Base-by-base conservation (phyloP, 2,329 filamentous ascomycete species). In the Cordyceps cateniannulata region DNA sequence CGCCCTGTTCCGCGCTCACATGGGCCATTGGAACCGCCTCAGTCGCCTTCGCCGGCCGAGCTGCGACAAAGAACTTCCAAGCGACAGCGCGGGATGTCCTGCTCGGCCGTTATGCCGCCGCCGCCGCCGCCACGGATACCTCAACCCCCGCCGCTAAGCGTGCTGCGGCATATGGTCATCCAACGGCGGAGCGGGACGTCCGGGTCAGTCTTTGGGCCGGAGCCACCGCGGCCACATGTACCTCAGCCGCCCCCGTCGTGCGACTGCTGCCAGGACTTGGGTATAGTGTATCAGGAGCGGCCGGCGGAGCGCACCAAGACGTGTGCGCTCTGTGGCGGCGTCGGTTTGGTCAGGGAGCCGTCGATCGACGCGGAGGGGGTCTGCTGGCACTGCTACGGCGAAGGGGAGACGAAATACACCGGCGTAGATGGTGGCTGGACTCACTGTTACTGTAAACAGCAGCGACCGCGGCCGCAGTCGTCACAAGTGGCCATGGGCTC, bases 331-430 rank as follows among this genome's bases (percentile, higher is more conserved):
- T 59, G 57, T 48, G 3, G 2, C 14, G 57, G 57, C 5, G 10
- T 3, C 12, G 38, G 35, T 14, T 3, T 18, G 2, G 9, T 59
- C 10, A 42, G 8, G 20, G 8, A 25, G 18, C 5, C 6, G 9
- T 5, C 24, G 24, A 2, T 3, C 2, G 5, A 18, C 3, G 35
- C 18, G 5, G 38, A 45, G 22, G 32, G 24, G 1, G 6, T 12
- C 10, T 59, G 57, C 24, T 52, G 38, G 38, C 16, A 59, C 49
- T 59, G 57, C 40, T n/a, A 47, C 49, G 57, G 57, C n/a, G 35
- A 40, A 25, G 57, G 57, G 8, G 47, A 52, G 40, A 59, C 48
- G 27, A 52, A 10, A 1, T 52, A 35, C 16, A 38, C 2, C 6
- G 5, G 18, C 25, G 16, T 20, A 7, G 38, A 47, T 4, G 57